Percentiles rank a stretch among this genome's conserved stretches.
Conservation (phyloP, 306 rosid species). For the Biancaea sappan region DNA sequence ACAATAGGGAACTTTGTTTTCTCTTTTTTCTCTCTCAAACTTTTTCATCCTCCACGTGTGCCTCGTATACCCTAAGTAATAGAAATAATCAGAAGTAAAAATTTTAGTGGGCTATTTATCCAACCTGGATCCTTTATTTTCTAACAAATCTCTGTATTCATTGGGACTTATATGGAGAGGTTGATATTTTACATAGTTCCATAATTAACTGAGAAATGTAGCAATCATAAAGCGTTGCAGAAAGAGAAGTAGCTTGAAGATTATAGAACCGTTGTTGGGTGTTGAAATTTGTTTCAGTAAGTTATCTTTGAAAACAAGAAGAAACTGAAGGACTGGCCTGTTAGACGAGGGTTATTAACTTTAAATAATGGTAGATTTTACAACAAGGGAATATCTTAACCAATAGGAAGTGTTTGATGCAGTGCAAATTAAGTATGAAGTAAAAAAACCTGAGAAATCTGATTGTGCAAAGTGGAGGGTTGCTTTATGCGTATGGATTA, state of each 20-base stretch:
- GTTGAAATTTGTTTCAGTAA: neutral
- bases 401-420: neutral
- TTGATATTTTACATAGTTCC: neutral
- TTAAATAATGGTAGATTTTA: neutral
- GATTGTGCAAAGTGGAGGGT: neutral
- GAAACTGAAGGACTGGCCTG: neutral
- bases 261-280: neutral
- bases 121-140: neutral
- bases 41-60: neutral
- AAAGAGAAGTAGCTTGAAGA: neutral
- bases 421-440: neutral
- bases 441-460: slow-evolving; percentile 2
- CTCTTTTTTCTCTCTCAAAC: neutral
- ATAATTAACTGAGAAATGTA: neutral
- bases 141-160: neutral
- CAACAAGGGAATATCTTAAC: neutral
- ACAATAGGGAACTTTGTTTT: neutral
- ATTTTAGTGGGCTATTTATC: neutral
- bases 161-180: neutral
- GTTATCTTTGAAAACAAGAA: neutral
- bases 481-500: neutral
- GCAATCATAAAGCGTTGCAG: neutral
- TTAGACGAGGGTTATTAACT: neutral
- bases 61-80: neutral
- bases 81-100: neutral